phyloP scores from a whole-genome alignment of 2,329 filamentous ascomycete species.

The Calonectria hongkongensis region DNA sequence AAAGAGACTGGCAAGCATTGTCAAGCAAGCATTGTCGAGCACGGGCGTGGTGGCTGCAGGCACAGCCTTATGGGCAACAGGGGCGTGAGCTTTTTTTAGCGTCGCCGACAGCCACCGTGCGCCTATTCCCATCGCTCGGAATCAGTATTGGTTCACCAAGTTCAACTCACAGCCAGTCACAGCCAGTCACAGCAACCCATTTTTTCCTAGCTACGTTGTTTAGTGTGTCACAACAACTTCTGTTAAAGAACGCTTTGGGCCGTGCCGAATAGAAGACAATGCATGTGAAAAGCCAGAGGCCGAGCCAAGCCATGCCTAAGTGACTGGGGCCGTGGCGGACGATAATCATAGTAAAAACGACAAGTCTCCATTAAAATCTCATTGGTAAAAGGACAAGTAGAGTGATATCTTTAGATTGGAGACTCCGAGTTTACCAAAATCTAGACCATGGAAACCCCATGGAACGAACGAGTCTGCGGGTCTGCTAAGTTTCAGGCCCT shows the following conservation, averaged over 20 bases:
- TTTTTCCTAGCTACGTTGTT: constrained; percentile 5
- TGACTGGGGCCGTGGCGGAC: not conserved
- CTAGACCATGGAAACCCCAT: not conserved
- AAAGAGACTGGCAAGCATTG: constrained; percentile 47
- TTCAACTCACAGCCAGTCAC: constrained; percentile 27
- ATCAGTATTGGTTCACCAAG: constrained; percentile 1
- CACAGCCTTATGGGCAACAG: constrained; percentile 52
- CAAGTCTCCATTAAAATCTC: not conserved
- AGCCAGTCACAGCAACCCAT: constrained; percentile 21
- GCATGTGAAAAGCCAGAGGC: constrained; percentile 23
- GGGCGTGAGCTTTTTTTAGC: constrained; percentile 41
- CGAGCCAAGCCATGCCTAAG: not conserved
- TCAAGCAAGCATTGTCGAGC: constrained; percentile 39
- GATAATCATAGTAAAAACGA: not conserved
- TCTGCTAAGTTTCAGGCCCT: not conserved
- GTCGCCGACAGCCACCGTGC: constrained; percentile 39
- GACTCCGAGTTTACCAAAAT: not conserved
- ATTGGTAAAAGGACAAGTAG: not conserved
- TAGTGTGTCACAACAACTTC: not conserved
- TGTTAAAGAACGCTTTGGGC: not conserved
- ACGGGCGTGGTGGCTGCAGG: constrained; percentile 43
- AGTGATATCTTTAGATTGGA: not conserved
- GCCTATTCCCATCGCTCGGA: constrained; percentile 32
- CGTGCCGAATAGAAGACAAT: not conserved
- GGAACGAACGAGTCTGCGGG: not conserved